Evolutionary conservation across 306 rosid genomes (phyloP), one percentile per base, ranked within the genome.

Genomic region (Nissolia schottii): DNA sequence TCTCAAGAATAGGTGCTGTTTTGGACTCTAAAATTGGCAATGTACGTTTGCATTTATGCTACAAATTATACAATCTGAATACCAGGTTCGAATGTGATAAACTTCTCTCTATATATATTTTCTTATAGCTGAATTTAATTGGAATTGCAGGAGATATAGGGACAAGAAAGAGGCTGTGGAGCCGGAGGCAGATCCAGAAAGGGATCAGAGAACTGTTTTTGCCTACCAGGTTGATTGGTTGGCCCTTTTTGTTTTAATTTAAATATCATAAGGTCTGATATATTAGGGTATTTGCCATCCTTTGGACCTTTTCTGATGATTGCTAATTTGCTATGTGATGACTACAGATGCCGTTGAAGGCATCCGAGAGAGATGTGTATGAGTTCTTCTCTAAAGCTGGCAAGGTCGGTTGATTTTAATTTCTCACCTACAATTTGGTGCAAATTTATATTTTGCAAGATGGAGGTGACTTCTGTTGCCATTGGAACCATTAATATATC

Each of bases 161-260:
- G 99, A 91, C 10, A 94, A 94, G 86, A 91, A 89, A 73, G 99
- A 94, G 49, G 82, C 72, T 13, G 86, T 54, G 38, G 99, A 94
- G 87, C 99, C 96, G 1, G 99, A 94, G 87, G 99, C 97, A 71
- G 97, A 94, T 81, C 97, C 99, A 66, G 99, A 94, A 86, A 91
- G 99, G 81, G 99, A 94, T 75, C 99, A 94, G 83, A 82, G 97
- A 78, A 94, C 99, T 77, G 99, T 94, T 76, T 91, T 94, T 84
- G 99, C 99, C 11, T 94, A 91, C 72, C 97, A 94, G 99, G 97
- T 94, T 70, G 58, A 53, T 80, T 64, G 12, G 27, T 11, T 64
- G 48, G 19, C 10, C 16, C 16, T 16, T 49, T 68, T 16, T 19
- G 4, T 16, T 19, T 40, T 50, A 20, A 35, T 64, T 59, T n/a